Conservation (phyloP, 805 yeast genomes). For the Hagleromyces aurorensis region DNA sequence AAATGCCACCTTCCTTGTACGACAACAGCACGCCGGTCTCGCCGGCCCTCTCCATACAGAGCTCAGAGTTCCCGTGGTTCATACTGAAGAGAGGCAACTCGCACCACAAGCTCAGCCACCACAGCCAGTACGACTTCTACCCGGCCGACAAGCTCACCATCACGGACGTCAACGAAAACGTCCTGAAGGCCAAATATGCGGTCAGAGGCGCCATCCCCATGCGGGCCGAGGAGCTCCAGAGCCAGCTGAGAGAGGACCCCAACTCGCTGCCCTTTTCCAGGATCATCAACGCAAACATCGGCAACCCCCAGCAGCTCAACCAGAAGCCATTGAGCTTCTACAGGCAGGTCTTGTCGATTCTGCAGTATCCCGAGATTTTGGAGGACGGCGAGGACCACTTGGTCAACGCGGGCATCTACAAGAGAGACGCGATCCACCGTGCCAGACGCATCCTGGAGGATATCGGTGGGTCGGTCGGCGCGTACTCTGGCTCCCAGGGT, state of each 20-base stretch:
- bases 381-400: slow-evolving; percentile 19
- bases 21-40: background rate
- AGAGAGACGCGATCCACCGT: slow-evolving; percentile 65
- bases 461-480: slow-evolving; percentile 78
- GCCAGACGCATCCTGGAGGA: slow-evolving; percentile 53
- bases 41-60: background rate
- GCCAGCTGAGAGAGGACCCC: slow-evolving; percentile 45
- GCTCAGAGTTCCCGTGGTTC: slow-evolving; percentile 1
- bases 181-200: slow-evolving; percentile 86
- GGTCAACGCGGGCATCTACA: slow-evolving; percentile 29
- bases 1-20: no score
- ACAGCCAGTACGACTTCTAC: slow-evolving; percentile 9
- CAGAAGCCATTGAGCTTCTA: slow-evolving; percentile 94
- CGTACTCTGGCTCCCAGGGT: slow-evolving; percentile 93
- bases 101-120: slow-evolving; percentile 1
- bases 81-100: no score
- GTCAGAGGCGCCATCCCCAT: slow-evolving; percentile 93
- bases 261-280: slow-evolving; percentile 64
- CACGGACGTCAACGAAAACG: slow-evolving; percentile 59
- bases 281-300: slow-evolving; percentile 88
- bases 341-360: slow-evolving; percentile 77
- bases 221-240: slow-evolving; percentile 77
- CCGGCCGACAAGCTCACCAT: slow-evolving; percentile 35
- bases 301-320: slow-evolving; percentile 95
- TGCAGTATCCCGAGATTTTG: slow-evolving; percentile 77